These are phyloP conservation scores for Populus deltoides DNA, from an alignment of 345 rosid species.

Conservation along the genomic window DNA sequence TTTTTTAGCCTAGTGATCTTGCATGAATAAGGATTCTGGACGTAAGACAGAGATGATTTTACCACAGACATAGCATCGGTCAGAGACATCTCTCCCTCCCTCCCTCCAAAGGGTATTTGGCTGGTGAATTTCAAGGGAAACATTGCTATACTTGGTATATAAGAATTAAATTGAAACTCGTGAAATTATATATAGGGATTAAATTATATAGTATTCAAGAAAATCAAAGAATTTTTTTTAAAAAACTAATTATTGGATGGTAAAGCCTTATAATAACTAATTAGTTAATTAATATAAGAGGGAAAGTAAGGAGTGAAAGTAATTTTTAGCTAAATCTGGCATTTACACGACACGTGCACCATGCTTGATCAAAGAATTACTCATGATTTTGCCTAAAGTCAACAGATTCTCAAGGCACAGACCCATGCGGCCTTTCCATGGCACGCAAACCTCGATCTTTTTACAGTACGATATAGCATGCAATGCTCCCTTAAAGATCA, in stretches of 20 bases:
- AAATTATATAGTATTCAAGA: no score
- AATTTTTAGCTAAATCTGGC: constrained; percentile 2
- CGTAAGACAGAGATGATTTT: no score
- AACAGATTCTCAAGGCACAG: constrained; percentile 8
- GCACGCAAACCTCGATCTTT: neutral
- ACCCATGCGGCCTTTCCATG: constrained; percentile 7
- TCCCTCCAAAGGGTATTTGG: neutral
- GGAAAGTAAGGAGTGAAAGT: neutral
- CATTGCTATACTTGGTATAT: neutral
- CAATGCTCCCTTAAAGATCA: neutral
- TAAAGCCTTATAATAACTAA: neutral
- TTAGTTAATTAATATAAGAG: neutral
- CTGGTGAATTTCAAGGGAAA: neutral
- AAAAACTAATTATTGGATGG: neutral
- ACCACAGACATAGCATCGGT: no score
- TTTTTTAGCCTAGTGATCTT: no score
- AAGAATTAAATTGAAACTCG: no score
- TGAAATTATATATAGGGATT: no score
- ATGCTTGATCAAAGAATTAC: constrained; percentile 7
- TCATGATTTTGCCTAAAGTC: constrained; percentile 14
- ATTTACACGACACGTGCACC: constrained; percentile 18
- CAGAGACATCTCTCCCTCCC: no score
- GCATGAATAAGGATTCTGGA: neutral
- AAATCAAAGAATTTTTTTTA: neutral
- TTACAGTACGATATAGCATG: neutral